Percentiles rank a stretch among this genome's conserved stretches.
Evolutionary conservation across 73 alveolate species (phyloP).

Genomic region (Stentor coeruleus): DNA sequence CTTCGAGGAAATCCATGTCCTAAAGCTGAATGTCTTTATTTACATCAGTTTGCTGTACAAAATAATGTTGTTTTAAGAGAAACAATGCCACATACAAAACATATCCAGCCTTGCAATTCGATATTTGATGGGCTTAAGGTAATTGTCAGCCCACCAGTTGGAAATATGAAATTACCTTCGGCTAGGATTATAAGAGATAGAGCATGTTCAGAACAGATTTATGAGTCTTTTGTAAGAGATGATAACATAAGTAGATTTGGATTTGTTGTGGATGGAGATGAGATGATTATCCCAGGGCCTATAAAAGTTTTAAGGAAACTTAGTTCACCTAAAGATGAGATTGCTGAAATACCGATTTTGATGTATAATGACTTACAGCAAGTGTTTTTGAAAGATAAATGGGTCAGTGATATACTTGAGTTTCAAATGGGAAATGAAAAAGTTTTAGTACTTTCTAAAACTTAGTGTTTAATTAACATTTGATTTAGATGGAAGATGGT

Average conservation of each 20-base stretch:
- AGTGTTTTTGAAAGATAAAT: background rate
- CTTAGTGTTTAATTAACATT: background rate
- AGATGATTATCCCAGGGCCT: background rate
- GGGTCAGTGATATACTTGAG: background rate
- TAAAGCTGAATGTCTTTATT: conserved; percentile 65
- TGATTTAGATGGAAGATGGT: background rate
- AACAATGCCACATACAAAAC: conserved; percentile 14
- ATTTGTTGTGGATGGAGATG: background rate
- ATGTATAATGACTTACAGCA: background rate
- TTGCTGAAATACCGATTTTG: background rate
- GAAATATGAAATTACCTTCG: background rate
- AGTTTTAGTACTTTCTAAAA: background rate
- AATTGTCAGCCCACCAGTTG: conserved; percentile 16
- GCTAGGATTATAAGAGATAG: conserved; percentile 15
- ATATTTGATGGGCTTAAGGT: conserved; percentile 11
- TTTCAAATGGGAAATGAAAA: background rate
- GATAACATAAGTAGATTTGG: background rate
- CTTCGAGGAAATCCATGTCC: conserved; percentile 65
- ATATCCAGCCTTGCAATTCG: conserved; percentile 20
- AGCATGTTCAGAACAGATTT: background rate
- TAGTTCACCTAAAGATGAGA: background rate
- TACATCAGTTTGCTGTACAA: conserved; percentile 36
- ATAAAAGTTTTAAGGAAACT: background rate
- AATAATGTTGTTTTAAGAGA: conserved; percentile 29
- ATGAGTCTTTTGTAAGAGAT: too few species aligned